Conservation (phyloP, 2,329 filamentous ascomycete genomes). For the Ilyonectria sp. region DNA sequence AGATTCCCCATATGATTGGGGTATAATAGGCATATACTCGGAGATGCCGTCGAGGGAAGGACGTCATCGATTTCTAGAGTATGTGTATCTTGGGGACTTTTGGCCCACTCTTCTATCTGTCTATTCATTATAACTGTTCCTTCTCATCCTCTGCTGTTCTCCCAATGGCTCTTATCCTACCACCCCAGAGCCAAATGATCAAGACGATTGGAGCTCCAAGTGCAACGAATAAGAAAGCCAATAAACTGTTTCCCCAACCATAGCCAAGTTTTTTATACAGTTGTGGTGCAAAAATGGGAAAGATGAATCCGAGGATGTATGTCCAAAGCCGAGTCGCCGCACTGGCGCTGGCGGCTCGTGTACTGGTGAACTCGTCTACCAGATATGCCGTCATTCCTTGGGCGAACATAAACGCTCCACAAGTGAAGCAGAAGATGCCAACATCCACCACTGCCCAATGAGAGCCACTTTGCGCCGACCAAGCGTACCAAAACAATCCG, state of each 20-base stretch:
- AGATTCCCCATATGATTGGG: too few species aligned
- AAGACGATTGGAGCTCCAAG: constrained; percentile 15
- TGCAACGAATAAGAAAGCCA: constrained; percentile 56
- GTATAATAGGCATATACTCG: too few species aligned
- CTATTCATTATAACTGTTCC: neutral
- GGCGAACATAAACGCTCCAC: constrained; percentile 67
- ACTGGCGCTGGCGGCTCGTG: constrained; percentile 55
- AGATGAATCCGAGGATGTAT: constrained; percentile 67
- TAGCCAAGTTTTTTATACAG: constrained; percentile 51
- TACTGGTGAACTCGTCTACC: constrained; percentile 63
- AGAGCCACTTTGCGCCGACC: constrained; percentile 62
- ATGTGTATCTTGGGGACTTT: too few species aligned
- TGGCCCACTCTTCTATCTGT: too few species aligned
- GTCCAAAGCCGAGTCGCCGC: constrained; percentile 69
- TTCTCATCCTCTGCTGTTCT: constrained; percentile 4
- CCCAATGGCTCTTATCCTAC: constrained; percentile 10
- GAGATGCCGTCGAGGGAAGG: too few species aligned
- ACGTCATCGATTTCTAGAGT: too few species aligned
- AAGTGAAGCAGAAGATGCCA: constrained; percentile 67
- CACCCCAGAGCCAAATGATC: constrained; percentile 7
- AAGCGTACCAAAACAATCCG: constrained; percentile 59
- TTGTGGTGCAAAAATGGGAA: constrained; percentile 69
- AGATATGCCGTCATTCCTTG: constrained; percentile 70
- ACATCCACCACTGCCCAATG: constrained; percentile 74
- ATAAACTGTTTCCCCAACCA: constrained; percentile 61